A percentile compares a stretch with the other conserved stretches of the same genome.
These are phyloP conservation scores for Pythium apleroticum DNA, from an alignment of 352 stramenopile species.

Conservation along the genomic window DNA sequence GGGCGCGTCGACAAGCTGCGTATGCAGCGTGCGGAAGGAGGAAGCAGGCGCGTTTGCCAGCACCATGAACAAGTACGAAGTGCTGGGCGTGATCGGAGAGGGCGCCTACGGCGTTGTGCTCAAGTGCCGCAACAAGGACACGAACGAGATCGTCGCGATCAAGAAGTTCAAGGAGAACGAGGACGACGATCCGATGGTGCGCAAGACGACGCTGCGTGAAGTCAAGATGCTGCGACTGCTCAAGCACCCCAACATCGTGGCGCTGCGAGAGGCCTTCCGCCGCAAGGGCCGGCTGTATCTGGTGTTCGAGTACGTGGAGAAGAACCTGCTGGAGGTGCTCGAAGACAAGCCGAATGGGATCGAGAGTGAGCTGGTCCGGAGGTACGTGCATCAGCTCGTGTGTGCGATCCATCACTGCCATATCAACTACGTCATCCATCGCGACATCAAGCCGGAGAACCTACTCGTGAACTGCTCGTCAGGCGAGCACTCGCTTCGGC, in stretches of 20 bases:
- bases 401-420: constrained; percentile 98
- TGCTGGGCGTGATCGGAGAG: constrained; percentile 92
- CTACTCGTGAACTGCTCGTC: constrained; percentile 95
- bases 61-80: constrained; percentile 95
- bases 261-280: constrained; percentile 98
- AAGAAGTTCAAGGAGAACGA: constrained; percentile 98
- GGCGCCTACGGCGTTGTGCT: constrained; percentile 94
- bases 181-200: constrained; percentile 89
- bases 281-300: constrained; percentile 95
- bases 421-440: constrained; percentile 95
- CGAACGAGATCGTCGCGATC: constrained; percentile 97
- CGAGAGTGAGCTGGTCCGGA: constrained; percentile 92
- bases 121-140: constrained; percentile 94
- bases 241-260: constrained; percentile 98
- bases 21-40: constrained; percentile 4
- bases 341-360: constrained; percentile 90
- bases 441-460: constrained; percentile 99
- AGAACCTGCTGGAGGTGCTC: constrained; percentile 95
- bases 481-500: constrained; percentile 94
- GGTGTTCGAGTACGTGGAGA: constrained; percentile 98
- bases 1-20: constrained; percentile 16
- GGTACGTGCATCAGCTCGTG: constrained; percentile 98
- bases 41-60: not conserved
- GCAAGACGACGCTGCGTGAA: constrained; percentile 94
- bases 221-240: constrained; percentile 98